Base-by-base conservation (phyloP, 441 rosid species). In the Brassica hybrid region DNA sequence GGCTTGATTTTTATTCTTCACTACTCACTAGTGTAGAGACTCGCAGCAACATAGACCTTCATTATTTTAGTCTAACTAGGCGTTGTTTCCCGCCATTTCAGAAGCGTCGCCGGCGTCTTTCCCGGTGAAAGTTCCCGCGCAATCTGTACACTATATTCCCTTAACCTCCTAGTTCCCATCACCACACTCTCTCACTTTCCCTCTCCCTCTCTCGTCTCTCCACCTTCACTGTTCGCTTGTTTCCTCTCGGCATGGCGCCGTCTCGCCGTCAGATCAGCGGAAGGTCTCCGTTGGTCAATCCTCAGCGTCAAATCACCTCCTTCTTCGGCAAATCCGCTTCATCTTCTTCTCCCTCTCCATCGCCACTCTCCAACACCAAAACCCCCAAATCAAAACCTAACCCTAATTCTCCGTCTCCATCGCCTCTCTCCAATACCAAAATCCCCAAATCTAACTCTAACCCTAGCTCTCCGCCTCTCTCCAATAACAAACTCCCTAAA, bases 281-380 rank as follows among this genome's bases (percentile, higher is more conserved):
- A 56, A 81, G 98, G 76, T 94, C 97, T 54, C 97, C 98, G 41
- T 82, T 94, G 71, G 97, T 94, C 10, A 94, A 94, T 77, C 93
- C 89, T 66, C 97, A 91, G 76, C 86, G 94, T 63, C 97, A 94
- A 82, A 94, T 94, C 82, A 81, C 97, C 80, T 17, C 88, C 84
- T 73, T 95, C 93, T 80, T 81, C 38, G 78, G 78, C 1, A 81
- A 81, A 76, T 72, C 83, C 10, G 3, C 75, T 32, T 25, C 80
- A 87, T 89, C 84, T 84, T 89, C 94, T 90, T 91, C 88, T 45
- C 83, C 74, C 76, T 82, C 75, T n/a, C 82, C 52, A 34, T 76
- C 76, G 48, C 94, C 66, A 19, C 67, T 83, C 79, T 18, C 19
- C 19, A 18, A 18, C 1, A 18, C 19, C 19, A 18, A 18, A 18